A percentile compares a stretch with the other conserved stretches of the same genome.
Conservation (phyloP, 2,329 filamentous ascomycete genomes). For the Alternaria gansuensis region DNA sequence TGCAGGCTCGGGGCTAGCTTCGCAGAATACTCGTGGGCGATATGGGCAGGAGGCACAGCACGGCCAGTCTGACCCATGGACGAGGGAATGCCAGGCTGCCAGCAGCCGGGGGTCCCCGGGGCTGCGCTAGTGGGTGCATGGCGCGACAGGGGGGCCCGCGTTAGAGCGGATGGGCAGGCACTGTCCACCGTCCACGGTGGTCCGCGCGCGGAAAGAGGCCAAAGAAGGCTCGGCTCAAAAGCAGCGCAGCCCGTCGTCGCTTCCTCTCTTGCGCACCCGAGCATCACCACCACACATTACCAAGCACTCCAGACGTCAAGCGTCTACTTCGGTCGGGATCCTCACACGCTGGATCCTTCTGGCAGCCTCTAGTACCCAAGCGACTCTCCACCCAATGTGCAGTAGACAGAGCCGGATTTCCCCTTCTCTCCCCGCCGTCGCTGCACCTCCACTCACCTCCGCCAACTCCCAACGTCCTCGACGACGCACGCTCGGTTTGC, state of each 20-base stretch:
- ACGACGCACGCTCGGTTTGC: constrained; percentile 42
- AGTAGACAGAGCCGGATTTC: constrained; percentile 45
- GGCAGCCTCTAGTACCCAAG: constrained; percentile 35
- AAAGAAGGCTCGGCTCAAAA: constrained; percentile 30
- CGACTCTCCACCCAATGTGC: constrained; percentile 47
- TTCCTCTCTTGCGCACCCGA: constrained; percentile 30
- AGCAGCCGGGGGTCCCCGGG: constrained; percentile 33
- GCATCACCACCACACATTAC: constrained; percentile 35
- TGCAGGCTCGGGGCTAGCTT: constrained; percentile 26
- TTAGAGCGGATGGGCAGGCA: constrained; percentile 16
- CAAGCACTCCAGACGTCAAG: constrained; percentile 40
- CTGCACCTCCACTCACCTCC: constrained; percentile 42
- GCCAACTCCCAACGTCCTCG: constrained; percentile 30
- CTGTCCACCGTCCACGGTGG: constrained; percentile 12
- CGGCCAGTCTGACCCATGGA: constrained; percentile 41
- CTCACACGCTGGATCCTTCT: constrained; percentile 48
- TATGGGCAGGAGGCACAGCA: constrained; percentile 31
- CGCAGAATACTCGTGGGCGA: constrained; percentile 33
- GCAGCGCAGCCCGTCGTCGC: constrained; percentile 33
- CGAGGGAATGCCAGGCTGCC: constrained; percentile 38
- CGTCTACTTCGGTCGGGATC: constrained; percentile 30
- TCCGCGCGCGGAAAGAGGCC: constrained; percentile 28
- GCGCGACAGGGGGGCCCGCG: constrained; percentile 31
- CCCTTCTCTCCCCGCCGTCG: constrained; percentile 43
- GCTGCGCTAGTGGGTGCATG: constrained; percentile 27